Evolutionary conservation across 2,329 filamentous ascomycete species (phyloP).

Genomic region (Botryotinia calthae): DNA sequence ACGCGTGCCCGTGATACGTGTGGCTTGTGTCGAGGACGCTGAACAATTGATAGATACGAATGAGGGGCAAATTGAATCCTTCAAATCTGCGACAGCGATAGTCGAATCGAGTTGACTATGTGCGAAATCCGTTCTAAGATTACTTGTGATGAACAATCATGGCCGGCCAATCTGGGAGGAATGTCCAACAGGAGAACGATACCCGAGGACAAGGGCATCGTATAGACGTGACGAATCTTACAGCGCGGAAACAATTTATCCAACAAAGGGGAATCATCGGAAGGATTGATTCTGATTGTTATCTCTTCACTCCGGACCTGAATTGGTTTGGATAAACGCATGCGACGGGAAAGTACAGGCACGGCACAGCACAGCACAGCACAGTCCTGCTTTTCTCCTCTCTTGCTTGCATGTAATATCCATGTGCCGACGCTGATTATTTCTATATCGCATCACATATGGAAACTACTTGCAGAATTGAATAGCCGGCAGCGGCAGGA

Average conservation of each 20-base stretch:
- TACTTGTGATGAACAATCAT: background rate
- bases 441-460: constrained; percentile 18
- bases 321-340: constrained; percentile 13
- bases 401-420: constrained; percentile 16
- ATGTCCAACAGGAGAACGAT: background rate
- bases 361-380: background rate
- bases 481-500: constrained; percentile 2
- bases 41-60: background rate
- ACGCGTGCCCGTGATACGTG: background rate
- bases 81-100: constrained; percentile 6
- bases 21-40: background rate
- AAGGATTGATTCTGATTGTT: background rate
- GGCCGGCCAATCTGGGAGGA: background rate
- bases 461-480: constrained; percentile 1
- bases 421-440: background rate
- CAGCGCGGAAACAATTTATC: constrained; percentile 7
- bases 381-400: constrained; percentile 7
- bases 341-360: constrained; percentile 19
- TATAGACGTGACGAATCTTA: background rate
- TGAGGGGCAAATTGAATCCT: constrained; percentile 16
- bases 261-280: background rate
- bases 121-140: too few species aligned
- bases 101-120: background rate
- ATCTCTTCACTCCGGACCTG: background rate
- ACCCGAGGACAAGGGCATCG: background rate